Conservation (phyloP, 2,329 filamentous ascomycete species). For the Sporothrix humicola region DNA sequence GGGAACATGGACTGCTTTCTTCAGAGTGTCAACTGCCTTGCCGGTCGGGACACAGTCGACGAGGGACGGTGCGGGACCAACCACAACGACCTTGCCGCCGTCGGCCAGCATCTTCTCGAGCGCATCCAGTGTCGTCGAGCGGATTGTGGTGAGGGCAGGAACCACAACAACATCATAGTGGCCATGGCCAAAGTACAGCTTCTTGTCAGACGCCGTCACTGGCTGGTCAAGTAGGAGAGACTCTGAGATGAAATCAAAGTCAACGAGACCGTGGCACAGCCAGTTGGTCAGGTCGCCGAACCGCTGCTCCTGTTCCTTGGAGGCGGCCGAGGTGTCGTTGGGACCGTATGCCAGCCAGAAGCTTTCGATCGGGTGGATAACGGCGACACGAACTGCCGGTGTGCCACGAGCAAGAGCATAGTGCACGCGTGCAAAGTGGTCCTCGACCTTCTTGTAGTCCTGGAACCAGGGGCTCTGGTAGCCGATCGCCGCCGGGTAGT, state of each 20-base stretch:
- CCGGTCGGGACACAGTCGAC: not conserved
- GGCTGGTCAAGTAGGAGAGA: constrained; percentile 12
- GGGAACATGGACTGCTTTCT: not conserved
- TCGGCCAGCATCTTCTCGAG: not conserved
- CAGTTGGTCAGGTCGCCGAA: not conserved
- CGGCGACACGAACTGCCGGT: not conserved
- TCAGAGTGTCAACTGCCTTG: not conserved
- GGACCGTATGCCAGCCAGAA: constrained; percentile 13
- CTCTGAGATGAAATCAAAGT: constrained; percentile 2
- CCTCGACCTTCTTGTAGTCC: constrained; percentile 19
- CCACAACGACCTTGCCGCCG: constrained; percentile 6
- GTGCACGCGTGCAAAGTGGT: constrained; percentile 14
- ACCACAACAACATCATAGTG: constrained; percentile 1
- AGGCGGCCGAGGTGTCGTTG: constrained; percentile 1
- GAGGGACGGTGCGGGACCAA: not conserved
- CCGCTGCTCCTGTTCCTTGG: not conserved
- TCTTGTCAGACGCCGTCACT: not conserved
- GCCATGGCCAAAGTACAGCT: constrained; percentile 11
- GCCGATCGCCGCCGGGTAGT: constrained; percentile 16
- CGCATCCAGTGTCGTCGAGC: not conserved
- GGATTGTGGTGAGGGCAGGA: not conserved
- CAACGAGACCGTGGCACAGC: constrained; percentile 21
- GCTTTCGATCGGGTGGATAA: not conserved
- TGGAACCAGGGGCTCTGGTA: constrained; percentile 22
- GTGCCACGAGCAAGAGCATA: not conserved